These are phyloP conservation scores for Monosporascus sp. DNA, from an alignment of 2,329 filamentous ascomycete species.

Conservation along the genomic window DNA sequence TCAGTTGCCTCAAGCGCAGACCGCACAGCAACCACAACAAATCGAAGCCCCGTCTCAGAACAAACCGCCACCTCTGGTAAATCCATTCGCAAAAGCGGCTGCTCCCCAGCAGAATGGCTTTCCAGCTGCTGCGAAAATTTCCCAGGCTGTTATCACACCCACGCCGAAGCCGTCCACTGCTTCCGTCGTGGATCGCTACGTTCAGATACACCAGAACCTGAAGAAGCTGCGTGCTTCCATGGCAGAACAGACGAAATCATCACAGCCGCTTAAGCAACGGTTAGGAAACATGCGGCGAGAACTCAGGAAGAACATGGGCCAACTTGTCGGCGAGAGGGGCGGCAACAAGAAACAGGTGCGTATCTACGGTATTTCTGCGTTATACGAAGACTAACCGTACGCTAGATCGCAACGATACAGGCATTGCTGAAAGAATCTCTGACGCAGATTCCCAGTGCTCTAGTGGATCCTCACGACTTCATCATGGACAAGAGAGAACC, in stretches of 20 bases:
- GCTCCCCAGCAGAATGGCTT: constrained; percentile 11
- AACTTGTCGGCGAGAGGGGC: constrained; percentile 61
- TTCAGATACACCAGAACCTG: constrained; percentile 60
- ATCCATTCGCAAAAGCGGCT: constrained; percentile 4
- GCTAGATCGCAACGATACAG: constrained; percentile 43
- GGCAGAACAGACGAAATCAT: constrained; percentile 46
- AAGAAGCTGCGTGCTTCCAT: constrained; percentile 50
- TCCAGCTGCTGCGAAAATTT: constrained; percentile 1
- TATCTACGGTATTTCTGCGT: constrained; percentile 5
- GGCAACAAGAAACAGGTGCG: constrained; percentile 54
- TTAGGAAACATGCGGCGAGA: constrained; percentile 68
- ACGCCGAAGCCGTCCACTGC: constrained; percentile 9
- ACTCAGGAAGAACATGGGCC: constrained; percentile 67
- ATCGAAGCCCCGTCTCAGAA: constrained; percentile 4
- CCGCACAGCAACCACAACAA: constrained; percentile 1
- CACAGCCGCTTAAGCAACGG: constrained; percentile 54
- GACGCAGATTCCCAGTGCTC: constrained; percentile 45
- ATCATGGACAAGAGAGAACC: constrained; percentile 41
- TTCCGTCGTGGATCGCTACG: constrained; percentile 35
- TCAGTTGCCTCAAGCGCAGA: constrained; percentile 1
- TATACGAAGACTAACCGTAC: constrained; percentile 1
- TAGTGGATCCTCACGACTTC: constrained; percentile 50
- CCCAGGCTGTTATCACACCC: constrained; percentile 1
- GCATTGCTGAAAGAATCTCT: constrained; percentile 48
- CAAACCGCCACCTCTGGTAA: constrained; percentile 4